Conservation (phyloP, 2,329 filamentous ascomycete species). For the Sarocladium brachiariae region DNA sequence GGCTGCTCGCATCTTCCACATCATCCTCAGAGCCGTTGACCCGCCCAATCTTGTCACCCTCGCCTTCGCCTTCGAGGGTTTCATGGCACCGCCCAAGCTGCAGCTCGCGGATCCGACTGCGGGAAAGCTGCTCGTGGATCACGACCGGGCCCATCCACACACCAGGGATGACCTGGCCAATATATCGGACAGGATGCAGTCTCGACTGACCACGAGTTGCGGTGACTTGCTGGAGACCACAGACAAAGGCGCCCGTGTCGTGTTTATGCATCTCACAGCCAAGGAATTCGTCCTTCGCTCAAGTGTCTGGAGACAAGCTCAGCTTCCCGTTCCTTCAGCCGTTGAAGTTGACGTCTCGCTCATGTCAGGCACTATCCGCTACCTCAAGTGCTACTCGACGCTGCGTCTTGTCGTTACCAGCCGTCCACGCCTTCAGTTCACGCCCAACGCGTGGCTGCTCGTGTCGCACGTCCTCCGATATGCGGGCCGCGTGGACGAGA, state of each 20-base stretch:
- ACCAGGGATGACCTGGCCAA: background rate
- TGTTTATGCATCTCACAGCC: conserved; percentile 8
- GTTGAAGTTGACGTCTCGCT: conserved; percentile 5
- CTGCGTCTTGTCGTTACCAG: conserved; percentile 4
- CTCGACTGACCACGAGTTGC: conserved; percentile 1
- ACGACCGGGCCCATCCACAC: conserved; percentile 6
- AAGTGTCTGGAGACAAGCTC: conserved; percentile 3
- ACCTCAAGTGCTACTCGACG: conserved; percentile 7
- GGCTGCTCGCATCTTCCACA: conserved; percentile 7
- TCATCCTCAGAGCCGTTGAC: conserved; percentile 2
- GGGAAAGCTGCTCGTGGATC: conserved; percentile 1
- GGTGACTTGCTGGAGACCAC: conserved; percentile 2
- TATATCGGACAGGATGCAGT: background rate
- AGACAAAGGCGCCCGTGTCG: conserved; percentile 5
- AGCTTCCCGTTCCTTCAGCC: background rate
- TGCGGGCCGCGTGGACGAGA: background rate
- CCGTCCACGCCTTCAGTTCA: conserved; percentile 5
- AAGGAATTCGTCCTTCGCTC: conserved; percentile 4
- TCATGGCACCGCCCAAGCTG: conserved; percentile 5
- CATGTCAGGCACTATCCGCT: conserved; percentile 5
- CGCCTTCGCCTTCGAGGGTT: conserved; percentile 7
- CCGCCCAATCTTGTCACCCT: conserved; percentile 4
- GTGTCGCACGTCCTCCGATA: conserved; percentile 5
- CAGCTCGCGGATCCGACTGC: conserved; percentile 1
- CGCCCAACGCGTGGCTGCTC: background rate